Evolutionary conservation across 257 asterid genomes (phyloP).

Genomic region (Lithospermum erythrorhizon): DNA sequence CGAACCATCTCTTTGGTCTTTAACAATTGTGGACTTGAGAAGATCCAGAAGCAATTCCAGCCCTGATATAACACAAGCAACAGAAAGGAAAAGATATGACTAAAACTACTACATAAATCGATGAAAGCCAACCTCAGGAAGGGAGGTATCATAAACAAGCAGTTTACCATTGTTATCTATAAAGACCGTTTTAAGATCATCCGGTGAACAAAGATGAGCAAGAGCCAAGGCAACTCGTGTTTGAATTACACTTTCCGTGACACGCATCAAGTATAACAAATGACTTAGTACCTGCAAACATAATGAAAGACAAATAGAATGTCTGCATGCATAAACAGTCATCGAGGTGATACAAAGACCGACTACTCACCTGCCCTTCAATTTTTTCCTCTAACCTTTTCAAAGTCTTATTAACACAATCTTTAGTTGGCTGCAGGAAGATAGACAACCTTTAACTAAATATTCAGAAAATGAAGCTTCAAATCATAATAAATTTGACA

Average conservation of each 20-base stretch:
- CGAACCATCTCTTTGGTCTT: constrained; percentile 69
- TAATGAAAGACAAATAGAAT: background rate
- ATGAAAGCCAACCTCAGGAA: background rate
- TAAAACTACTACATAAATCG: background rate
- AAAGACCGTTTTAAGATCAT: constrained; percentile 71
- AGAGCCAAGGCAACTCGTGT: constrained; percentile 87
- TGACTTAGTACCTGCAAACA: constrained; percentile 68
- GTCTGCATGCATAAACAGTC: background rate
- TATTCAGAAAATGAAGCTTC: background rate
- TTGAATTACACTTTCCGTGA: constrained; percentile 61
- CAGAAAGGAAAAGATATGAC: constrained; percentile 1
- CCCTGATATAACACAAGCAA: constrained; percentile 32
- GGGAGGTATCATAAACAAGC: constrained; percentile 4
- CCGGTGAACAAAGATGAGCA: constrained; percentile 88
- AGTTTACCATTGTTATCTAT: constrained; percentile 63
- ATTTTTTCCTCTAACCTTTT: constrained; percentile 97
- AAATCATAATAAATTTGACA: background rate
- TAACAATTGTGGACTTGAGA: constrained; percentile 48
- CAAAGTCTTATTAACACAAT: constrained; percentile 93
- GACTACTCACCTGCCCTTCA: constrained; percentile 76
- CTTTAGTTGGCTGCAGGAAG: constrained; percentile 90
- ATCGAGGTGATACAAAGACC: background rate
- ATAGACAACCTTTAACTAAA: background rate
- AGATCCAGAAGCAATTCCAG: constrained; percentile 80
- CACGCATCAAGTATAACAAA: constrained; percentile 80